Base-by-base conservation (phyloP, 148 eudicot genomes). In the Chenopodium quinoa region DNA sequence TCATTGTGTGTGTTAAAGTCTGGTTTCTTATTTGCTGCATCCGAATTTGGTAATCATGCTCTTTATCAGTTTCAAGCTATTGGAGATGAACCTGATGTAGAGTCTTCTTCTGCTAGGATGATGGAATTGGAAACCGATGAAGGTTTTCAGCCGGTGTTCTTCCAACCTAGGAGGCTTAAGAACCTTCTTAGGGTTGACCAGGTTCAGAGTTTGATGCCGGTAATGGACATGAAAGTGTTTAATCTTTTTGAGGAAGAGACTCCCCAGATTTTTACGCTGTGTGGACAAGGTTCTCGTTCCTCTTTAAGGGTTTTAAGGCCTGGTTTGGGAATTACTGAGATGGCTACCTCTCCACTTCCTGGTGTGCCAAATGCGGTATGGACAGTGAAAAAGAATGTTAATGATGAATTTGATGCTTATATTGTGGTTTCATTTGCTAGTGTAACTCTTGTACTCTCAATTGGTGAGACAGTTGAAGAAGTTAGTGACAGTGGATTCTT, bases 401-500 rank as follows among this genome's bases (percentile, higher is more conserved):
- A 87, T 72, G 99, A 97, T 83, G 99, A 92, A 81, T 94, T 97
- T 81, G 99, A 97, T 86, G 99, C 99, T 40, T 96, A 94, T 79
- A 96, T 96, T 81, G 99, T 96, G 58, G 98, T 96, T 37, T 96
- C 99, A 0, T 96, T 96, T 90, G 94, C 98, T 69, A 96, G 93
- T 89, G 99, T 92, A 65, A 96, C 99, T n/a, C 99, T 96, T 75
- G 99, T 96, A 10, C 93, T 96, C 79, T 96, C 99, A 4, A 96
- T 96, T 88, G 98, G 99, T 81, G 99, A 96, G 83, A 96, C 99
- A 50, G 97, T 96, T 73, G 99, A 96, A 87, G 99, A 96, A 90
- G 99, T 96, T 83, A 93, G 91, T 79, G 99, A 96, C 66, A 93
- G 99, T 89, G 99, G 99, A 47, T 96, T 96, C 80, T 86, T 94